Conservation (phyloP, 164 flowering plant genomes). For the Liquidambar formosana region DNA sequence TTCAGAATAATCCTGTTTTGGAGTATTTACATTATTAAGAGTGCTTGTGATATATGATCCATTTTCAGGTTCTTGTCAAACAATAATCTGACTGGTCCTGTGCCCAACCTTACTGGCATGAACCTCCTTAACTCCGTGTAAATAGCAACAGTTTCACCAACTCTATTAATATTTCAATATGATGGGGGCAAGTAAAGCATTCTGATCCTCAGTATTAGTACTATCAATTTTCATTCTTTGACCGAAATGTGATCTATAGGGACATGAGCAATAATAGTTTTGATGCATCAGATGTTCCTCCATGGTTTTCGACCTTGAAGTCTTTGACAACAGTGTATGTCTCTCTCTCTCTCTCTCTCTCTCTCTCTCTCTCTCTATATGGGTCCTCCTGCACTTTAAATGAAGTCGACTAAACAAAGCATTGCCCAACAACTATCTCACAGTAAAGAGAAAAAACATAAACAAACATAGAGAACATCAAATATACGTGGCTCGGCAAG, state of each 20-base stretch:
- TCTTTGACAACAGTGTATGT: conserved; percentile 60
- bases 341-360: conserved; percentile 19
- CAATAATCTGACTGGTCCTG: conserved; percentile 48
- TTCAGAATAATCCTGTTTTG: background rate
- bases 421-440: too few relatives aligned
- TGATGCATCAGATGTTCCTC: conserved; percentile 41
- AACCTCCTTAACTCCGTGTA: conserved; percentile 46
- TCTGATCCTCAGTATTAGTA: background rate
- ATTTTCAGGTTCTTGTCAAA: conserved; percentile 51
- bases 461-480: too few relatives aligned
- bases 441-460: too few relatives aligned
- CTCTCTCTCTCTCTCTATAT: conserved; percentile 18
- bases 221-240: background rate
- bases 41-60: background rate
- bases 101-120: conserved; percentile 65
- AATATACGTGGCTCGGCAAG: too few relatives aligned
- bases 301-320: conserved; percentile 46
- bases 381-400: conserved; percentile 2
- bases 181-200: background rate
- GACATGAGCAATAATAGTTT: conserved; percentile 66
- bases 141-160: conserved; percentile 20
- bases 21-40: background rate
- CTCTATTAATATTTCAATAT: background rate
- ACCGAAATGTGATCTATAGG: conserved; percentile 33
- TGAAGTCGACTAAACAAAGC: too few relatives aligned